phyloP scores from a whole-genome alignment of 345 rosid genomes.

The Arabis alpina region DNA sequence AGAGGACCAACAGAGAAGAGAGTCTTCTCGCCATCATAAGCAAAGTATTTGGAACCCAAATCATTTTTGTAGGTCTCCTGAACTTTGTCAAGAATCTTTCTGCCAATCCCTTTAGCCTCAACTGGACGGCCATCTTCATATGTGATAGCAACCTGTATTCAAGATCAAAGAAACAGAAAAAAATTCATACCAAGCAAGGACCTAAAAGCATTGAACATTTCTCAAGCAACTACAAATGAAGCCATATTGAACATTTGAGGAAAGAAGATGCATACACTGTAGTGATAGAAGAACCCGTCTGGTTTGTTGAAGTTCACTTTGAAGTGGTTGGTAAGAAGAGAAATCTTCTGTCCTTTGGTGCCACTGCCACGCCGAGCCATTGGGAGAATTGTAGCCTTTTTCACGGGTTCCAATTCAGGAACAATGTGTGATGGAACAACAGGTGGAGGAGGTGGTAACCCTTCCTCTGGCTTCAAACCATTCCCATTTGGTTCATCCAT shows the following conservation, averaged over 20 bases:
- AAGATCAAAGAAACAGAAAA: constrained; percentile 10
- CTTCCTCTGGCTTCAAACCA: constrained; percentile 26
- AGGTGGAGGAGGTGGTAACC: constrained; percentile 72
- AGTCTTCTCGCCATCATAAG: constrained; percentile 93
- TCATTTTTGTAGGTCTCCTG: constrained; percentile 67
- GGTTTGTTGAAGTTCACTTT: constrained; percentile 60
- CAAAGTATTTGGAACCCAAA: constrained; percentile 68
- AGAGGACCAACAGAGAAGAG: constrained; percentile 80
- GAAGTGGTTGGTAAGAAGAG: constrained; percentile 74
- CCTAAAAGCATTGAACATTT: neutral
- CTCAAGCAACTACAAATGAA: too few species aligned
- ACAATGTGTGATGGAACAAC: constrained; percentile 53
- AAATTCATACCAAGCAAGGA: neutral
- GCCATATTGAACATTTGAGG: too few species aligned
- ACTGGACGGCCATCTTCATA: constrained; percentile 91
- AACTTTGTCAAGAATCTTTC: constrained; percentile 69
- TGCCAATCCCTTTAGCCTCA: constrained; percentile 73
- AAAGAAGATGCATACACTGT: constrained; percentile 49
- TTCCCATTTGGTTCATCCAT: constrained; percentile 57
- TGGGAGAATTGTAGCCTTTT: constrained; percentile 56
- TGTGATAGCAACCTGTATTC: constrained; percentile 57
- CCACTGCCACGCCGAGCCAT: constrained; percentile 70
- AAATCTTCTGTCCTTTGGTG: constrained; percentile 61
- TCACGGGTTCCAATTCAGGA: constrained; percentile 54
- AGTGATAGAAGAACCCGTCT: constrained; percentile 69